A percentile compares a stretch with the other conserved stretches of the same genome.
These are phyloP conservation scores for Colletotrichum tamarilloi DNA, from an alignment of 2,329 filamentous ascomycete genomes.

Conservation along the genomic window DNA sequence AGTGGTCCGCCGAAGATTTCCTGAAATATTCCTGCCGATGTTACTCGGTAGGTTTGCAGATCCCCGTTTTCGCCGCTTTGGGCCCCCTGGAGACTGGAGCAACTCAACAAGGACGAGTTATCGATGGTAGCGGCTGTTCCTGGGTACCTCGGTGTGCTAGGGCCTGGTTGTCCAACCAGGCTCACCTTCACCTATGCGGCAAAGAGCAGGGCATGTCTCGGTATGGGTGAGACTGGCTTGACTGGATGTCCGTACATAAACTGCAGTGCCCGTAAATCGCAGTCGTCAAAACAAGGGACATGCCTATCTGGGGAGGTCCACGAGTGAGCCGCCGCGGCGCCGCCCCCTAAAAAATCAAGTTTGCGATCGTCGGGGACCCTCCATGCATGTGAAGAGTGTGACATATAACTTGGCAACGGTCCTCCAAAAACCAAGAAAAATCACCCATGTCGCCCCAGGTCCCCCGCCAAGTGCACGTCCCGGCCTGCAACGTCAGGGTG, in stretches of 20 bases:
- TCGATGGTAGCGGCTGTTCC: background rate
- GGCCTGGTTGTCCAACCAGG: no score
- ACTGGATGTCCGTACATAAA: no score
- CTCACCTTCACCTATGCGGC: no score
- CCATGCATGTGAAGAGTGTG: conserved; percentile 33
- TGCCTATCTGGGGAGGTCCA: conserved; percentile 21
- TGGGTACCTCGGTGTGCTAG: no score
- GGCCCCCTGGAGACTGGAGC: background rate
- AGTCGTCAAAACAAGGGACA: conserved; percentile 30
- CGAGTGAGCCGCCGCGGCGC: conserved; percentile 8
- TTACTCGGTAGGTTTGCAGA: conserved; percentile 3
- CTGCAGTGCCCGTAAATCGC: background rate
- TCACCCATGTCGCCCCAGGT: conserved; percentile 16
- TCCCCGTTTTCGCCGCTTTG: background rate
- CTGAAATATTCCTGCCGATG: conserved; percentile 7
- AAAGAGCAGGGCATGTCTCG: no score
- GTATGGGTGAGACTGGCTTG: background rate
- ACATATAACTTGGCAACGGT: conserved; percentile 32
- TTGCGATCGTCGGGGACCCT: conserved; percentile 31
- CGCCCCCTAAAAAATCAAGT: conserved; percentile 26
- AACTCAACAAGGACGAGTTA: background rate
- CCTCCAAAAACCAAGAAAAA: conserved; percentile 35
- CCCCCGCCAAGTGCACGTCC: conserved; percentile 31
- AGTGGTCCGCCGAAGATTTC: background rate
- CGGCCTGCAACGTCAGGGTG: conserved; percentile 33